Evolutionary conservation across 768 basidiomycete species (phyloP).

Genomic region (Russula abietina): DNA sequence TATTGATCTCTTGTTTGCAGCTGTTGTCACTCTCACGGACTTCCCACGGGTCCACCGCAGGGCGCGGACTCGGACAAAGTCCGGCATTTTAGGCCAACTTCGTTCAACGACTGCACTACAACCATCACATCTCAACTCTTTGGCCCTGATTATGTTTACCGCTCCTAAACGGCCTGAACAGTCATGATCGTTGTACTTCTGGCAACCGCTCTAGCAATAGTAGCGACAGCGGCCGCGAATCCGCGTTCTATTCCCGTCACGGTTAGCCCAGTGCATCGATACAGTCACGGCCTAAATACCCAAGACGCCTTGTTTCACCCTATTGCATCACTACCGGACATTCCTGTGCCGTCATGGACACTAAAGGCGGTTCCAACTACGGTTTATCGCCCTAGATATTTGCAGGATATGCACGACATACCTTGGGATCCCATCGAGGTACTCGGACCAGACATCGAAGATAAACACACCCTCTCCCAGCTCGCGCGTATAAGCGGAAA

Average conservation of each 20-base stretch:
- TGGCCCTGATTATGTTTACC: background rate
- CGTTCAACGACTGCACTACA: background rate
- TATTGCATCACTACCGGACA: conserved; percentile 1
- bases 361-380: conserved; percentile 49
- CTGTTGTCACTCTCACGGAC: conserved; percentile 4
- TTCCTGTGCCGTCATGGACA: conserved; percentile 20
- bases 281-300: background rate
- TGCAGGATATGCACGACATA: conserved; percentile 42
- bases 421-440: conserved; percentile 67
- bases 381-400: conserved; percentile 55
- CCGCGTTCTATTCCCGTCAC: conserved; percentile 4
- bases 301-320: background rate
- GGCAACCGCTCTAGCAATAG: background rate
- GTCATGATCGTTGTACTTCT: background rate
- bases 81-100: background rate
- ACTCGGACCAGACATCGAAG: conserved; percentile 70
- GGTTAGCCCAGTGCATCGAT: conserved; percentile 6
- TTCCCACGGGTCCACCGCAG: background rate
- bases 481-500: conserved; percentile 85
- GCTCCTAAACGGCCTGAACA: background rate
- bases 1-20: conserved; percentile 17
- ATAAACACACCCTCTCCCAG: conserved; percentile 72
- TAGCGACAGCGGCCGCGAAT: background rate
- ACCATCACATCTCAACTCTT: background rate
- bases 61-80: background rate